Evolutionary conservation across 345 rosid species (phyloP).

Genomic region (Eutrema yunnanense): DNA sequence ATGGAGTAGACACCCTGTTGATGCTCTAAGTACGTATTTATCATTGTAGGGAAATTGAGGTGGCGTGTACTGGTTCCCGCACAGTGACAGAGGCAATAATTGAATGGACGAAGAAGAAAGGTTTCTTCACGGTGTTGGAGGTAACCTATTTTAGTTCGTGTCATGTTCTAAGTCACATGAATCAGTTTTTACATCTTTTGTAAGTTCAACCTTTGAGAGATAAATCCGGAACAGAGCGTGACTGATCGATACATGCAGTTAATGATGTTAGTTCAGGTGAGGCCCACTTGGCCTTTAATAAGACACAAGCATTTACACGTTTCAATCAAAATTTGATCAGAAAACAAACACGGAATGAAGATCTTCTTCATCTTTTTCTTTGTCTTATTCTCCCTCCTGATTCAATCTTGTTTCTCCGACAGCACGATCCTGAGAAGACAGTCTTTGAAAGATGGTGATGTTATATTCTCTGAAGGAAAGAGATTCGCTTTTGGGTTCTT

Average conservation of each 20-base stretch:
- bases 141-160: constrained; percentile 16
- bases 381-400: background rate
- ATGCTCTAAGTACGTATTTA: background rate
- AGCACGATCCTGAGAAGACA: constrained; percentile 29
- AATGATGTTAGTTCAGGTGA: constrained; percentile 23
- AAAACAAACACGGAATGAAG: constrained; percentile 19
- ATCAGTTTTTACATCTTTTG: constrained; percentile 11
- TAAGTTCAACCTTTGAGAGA: constrained; percentile 11
- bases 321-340: constrained; percentile 13
- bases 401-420: constrained; percentile 18
- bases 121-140: constrained; percentile 10
- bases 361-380: constrained; percentile 14
- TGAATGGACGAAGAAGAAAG: constrained; percentile 10
- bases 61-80: constrained; percentile 13
- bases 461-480: constrained; percentile 34
- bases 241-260: background rate
- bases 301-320: constrained; percentile 8
- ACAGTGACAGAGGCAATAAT: constrained; percentile 17
- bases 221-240: background rate
- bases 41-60: background rate
- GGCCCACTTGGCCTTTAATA: constrained; percentile 10
- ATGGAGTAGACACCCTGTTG: too few species aligned
- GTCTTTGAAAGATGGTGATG: constrained; percentile 41
- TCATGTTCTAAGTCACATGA: constrained; percentile 28
- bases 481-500: constrained; percentile 64